Evolutionary conservation across 1,139 yeast species (phyloP).

Genomic region (Geotrichum macrosporum): DNA sequence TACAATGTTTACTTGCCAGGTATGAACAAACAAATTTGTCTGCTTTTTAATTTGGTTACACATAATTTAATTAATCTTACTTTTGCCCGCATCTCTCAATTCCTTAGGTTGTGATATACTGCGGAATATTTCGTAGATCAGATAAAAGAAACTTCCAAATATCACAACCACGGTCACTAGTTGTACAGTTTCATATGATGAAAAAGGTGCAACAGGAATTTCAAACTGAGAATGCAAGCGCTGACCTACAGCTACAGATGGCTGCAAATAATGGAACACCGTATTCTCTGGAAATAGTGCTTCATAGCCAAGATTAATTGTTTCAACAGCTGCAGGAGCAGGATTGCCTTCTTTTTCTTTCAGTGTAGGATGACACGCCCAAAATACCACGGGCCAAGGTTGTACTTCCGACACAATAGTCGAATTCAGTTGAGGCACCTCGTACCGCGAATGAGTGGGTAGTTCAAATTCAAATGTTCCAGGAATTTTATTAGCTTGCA

Average conservation of each 20-base stretch:
- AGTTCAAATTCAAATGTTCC: constrained; percentile 36
- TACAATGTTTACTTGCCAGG: too few relatives aligned
- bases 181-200: constrained; percentile 34
- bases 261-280: constrained; percentile 38
- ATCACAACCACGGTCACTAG: constrained; percentile 35
- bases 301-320: constrained; percentile 42
- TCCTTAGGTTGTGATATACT: constrained; percentile 3
- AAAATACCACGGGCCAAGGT: constrained; percentile 44
- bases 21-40: too few relatives aligned
- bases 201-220: constrained; percentile 41
- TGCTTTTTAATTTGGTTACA: background rate
- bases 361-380: constrained; percentile 45
- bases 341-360: constrained; percentile 20
- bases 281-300: constrained; percentile 46
- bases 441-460: constrained; percentile 50
- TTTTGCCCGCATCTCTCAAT: background rate
- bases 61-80: background rate
- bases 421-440: constrained; percentile 37
- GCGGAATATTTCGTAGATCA: constrained; percentile 31
- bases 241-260: constrained; percentile 24
- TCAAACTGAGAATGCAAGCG: constrained; percentile 26
- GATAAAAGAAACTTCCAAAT: constrained; percentile 35
- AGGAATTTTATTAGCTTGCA: constrained; percentile 18
- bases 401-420: constrained; percentile 28
- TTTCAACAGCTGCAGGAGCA: constrained; percentile 39